Evolutionary conservation across 345 rosid species (phyloP), one percentile per base, ranked within the genome.

Genomic region (Corchorus capsularis): DNA sequence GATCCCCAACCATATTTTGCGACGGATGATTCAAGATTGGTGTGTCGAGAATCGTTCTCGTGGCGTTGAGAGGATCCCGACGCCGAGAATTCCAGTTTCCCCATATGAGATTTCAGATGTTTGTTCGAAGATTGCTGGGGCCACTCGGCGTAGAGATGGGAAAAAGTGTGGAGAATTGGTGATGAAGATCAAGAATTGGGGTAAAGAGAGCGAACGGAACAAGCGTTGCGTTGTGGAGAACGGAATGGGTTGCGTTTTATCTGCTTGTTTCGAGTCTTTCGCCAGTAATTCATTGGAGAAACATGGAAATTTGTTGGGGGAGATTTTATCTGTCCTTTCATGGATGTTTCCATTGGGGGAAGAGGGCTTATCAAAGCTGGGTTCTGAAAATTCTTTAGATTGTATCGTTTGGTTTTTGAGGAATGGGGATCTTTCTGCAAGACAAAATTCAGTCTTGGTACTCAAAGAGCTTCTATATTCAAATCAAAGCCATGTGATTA

Each of bases 1-100:
- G 32, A 90, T 86, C 32, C 98, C 98, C 0, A 94, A 94, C 73
- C 98, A 94, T 39, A 57, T 87, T 0, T 81, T 94, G 10, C 83
- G 97, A 14, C 87, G 80, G 55, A 84, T 90, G 95, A 89, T 94
- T 9, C 98, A 94, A 73, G 89, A 81, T 4, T 94, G 98, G 98
- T 90, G 95, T 49, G 94, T 88, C 19, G 88, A 88, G 79, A 87
- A 81, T 43, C 83, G 77, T 0, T 83, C 91, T 9, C 73, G 74
- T 3, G 94, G 92, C 8, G 77, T 85, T 8, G 95, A 94, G 55
- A 80, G 98, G 49, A 90, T 94, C 63, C 95, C 98, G 6, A 94
- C 97, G 14, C 98, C 98, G 0, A 85, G 93, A 77, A 86, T 92
- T 50, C 98, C 98, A 0, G 83, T 88, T 0, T 88, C 86, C 66